Conservation (phyloP, 768 basidiomycete genomes). For the Suillus tomentosus region DNA sequence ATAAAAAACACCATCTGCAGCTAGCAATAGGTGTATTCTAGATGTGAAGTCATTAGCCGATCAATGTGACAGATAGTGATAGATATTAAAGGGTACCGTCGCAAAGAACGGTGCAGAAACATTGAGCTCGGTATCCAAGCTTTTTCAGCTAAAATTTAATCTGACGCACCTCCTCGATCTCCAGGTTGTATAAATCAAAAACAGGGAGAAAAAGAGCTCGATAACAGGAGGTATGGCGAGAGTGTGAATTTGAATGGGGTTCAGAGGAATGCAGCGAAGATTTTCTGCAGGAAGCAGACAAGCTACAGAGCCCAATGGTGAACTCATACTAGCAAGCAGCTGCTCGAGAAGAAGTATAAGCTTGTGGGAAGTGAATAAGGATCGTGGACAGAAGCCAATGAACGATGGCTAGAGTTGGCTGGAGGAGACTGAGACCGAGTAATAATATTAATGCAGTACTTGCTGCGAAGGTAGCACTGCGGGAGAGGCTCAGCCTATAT, state of each 20-base stretch:
- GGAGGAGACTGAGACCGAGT: slow-evolving; percentile 32
- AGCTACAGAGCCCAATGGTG: slow-evolving; percentile 51
- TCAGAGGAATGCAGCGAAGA: slow-evolving; percentile 67
- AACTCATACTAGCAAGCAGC: slow-evolving; percentile 21
- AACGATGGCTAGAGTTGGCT: slow-evolving; percentile 25
- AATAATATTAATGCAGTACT: slow-evolving; percentile 47
- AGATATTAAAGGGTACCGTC: background rate
- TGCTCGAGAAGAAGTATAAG: slow-evolving; percentile 32
- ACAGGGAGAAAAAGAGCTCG: slow-evolving; percentile 60
- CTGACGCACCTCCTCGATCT: slow-evolving; percentile 49
- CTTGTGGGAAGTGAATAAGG: slow-evolving; percentile 26
- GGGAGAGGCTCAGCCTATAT: slow-evolving; percentile 12
- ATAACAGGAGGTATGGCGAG: slow-evolving; percentile 65
- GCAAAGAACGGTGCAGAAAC: slow-evolving; percentile 16
- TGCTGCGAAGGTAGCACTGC: slow-evolving; percentile 33
- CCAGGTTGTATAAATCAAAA: slow-evolving; percentile 52
- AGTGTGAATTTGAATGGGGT: slow-evolving; percentile 44
- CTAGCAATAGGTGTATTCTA: slow-evolving; percentile 61
- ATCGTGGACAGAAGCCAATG: slow-evolving; percentile 17
- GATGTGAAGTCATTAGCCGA: slow-evolving; percentile 7
- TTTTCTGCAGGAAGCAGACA: slow-evolving; percentile 73
- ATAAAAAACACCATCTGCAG: slow-evolving; percentile 62
- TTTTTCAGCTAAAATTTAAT: slow-evolving; percentile 1
- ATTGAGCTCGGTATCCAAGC: background rate
- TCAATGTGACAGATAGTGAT: background rate